phyloP scores from a whole-genome alignment of 129 eudicot genomes.

The Scalesia atractyloides region DNA sequence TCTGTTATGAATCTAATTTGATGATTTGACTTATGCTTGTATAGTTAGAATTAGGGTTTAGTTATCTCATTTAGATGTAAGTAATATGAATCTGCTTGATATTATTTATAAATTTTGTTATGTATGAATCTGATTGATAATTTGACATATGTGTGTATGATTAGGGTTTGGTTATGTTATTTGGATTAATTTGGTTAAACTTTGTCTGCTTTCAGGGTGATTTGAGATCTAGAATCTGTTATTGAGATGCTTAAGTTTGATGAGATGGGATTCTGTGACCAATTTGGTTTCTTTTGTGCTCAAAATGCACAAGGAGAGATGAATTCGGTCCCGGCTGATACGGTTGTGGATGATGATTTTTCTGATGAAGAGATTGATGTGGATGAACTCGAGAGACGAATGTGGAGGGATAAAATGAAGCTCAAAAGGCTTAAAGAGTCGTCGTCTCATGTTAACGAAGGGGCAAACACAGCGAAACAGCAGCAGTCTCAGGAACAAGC shows the following conservation, averaged over 20 bases:
- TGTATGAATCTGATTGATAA: neutral
- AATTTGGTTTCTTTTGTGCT: conserved; percentile 51
- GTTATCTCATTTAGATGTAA: no score
- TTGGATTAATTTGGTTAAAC: no score
- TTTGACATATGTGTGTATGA: neutral
- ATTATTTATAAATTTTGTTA: neutral
- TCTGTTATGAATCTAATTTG: neutral
- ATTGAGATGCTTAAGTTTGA: conserved; percentile 50
- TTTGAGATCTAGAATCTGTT: neutral
- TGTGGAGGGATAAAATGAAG: conserved; percentile 83
- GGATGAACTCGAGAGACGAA: conserved; percentile 76
- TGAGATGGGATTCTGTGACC: conserved; percentile 58
- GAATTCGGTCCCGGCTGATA: conserved; percentile 34
- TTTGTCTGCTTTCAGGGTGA: conserved; percentile 11
- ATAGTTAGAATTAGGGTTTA: no score
- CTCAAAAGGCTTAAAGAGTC: conserved; percentile 66
- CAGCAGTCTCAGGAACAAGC: conserved; percentile 65
- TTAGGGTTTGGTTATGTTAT: no score
- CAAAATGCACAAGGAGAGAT: conserved; percentile 54
- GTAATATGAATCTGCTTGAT: no score
- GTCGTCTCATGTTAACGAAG: conserved; percentile 40
- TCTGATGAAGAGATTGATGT: conserved; percentile 77
- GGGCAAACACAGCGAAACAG: conserved; percentile 44
- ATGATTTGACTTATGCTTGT: neutral
- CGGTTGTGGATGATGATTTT: conserved; percentile 61